Evolutionary conservation across 2,329 filamentous ascomycete genomes (phyloP), one percentile per base, ranked within the genome.

Genomic region (Ophiostoma sp.): DNA sequence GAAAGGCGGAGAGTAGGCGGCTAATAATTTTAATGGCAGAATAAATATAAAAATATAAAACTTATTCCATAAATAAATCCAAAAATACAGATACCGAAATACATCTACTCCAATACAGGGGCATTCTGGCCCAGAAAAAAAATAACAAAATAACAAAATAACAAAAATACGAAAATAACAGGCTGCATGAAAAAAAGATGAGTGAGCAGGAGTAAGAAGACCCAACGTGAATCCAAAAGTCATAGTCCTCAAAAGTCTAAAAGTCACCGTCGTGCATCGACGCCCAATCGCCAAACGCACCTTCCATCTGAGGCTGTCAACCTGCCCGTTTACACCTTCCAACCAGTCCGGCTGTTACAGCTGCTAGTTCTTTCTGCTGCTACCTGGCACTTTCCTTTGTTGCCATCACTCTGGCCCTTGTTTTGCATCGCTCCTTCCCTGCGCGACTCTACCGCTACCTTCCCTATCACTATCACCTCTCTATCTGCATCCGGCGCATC

Each of bases 11-110:
- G 60, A 68, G 48, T n/a, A 33, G 60, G 60, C 23, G 23, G 54
- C 4, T 27, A 57, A 27, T 68, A 68, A 54, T 65, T 27, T 13
- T 39, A 65, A 13, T 39, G 20, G n/a, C 62, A 65, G 33, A 70
- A 52, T 70, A 69, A 69, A 70, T 70, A 60, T 66, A 71, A 48
- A 71, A 70, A 70, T 64, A 48, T 39, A 48, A 69, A 72, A 73
- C 68, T 67, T 72, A 71, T 70, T 57, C 69, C 44, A 64, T 68
- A 64, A 71, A 71, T 41, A 69, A 23, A 35, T 62, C 52, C 15
- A 57, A 71, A 70, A 67, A 31, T 44, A 41, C 27, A 2, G 36
- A 62, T 62, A 67, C 15, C 65, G 70, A 70, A 66, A 41, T 44
- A 41, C 27, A 67, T 33, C 48, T 66, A 57, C 60, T 39, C 23